Percentiles rank a stretch among this genome's conserved stretches.
Evolutionary conservation across 352 stramenopile species (phyloP).

Genomic region (Globisporangium alternatum): DNA sequence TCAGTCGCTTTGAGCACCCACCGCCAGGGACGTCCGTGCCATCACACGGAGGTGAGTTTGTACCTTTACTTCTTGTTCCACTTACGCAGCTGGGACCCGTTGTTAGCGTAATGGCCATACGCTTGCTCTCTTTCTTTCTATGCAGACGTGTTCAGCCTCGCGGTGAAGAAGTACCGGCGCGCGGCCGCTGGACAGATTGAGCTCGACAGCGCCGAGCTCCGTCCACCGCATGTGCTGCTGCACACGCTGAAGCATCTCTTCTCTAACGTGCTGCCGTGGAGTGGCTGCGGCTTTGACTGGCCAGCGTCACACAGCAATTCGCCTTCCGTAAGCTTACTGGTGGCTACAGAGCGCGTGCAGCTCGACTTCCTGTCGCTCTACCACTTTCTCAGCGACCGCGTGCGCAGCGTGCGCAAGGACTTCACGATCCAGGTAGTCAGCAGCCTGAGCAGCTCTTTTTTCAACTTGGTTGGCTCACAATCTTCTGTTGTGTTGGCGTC

Average conservation of each 20-base stretch:
- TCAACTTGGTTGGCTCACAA: background rate
- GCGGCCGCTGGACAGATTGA: conserved; percentile 39
- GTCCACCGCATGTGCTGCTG: conserved; percentile 36
- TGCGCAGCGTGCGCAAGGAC: conserved; percentile 71
- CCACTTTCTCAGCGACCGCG: conserved; percentile 67
- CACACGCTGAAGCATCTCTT: conserved; percentile 46
- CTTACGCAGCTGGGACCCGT: background rate
- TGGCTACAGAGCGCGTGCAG: conserved; percentile 7
- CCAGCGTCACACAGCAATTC: background rate
- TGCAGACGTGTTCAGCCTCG: conserved; percentile 14
- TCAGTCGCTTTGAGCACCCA: conserved; percentile 45
- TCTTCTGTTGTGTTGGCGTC: background rate
- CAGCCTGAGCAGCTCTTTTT: background rate
- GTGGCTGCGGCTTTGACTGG: conserved; percentile 33
- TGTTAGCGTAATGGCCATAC: background rate
- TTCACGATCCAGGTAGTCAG: conserved; percentile 59
- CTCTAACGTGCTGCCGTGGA: conserved; percentile 30
- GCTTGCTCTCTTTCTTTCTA: background rate
- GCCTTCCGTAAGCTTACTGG: background rate
- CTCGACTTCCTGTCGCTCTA: conserved; percentile 54
- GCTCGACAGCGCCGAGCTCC: conserved; percentile 20
- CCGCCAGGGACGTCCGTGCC: background rate
- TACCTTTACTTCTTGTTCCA: background rate
- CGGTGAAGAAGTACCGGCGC: conserved; percentile 59
- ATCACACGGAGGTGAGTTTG: background rate